Evolutionary conservation across 495 filamentous ascomycete species (phyloP).

Genomic region (Glarea lozoyensis): DNA sequence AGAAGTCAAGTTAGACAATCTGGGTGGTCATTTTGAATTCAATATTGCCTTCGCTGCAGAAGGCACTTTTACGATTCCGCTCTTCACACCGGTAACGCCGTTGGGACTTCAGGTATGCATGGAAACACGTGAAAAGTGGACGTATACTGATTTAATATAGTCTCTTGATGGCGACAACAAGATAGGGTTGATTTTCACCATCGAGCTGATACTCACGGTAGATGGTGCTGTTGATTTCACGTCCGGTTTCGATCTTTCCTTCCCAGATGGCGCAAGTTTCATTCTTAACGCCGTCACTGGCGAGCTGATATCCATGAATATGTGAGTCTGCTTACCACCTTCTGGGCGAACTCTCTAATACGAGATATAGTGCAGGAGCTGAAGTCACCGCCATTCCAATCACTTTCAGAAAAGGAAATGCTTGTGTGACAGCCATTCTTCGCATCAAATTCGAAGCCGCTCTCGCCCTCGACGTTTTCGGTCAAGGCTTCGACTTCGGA

Average conservation of each 20-base stretch:
- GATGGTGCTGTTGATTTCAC: slow-evolving; percentile 1
- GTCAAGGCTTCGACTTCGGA: slow-evolving; percentile 1
- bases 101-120: background rate
- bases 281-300: background rate
- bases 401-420: background rate
- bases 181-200: slow-evolving; percentile 1
- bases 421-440: background rate
- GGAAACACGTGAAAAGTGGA: too few species aligned
- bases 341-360: background rate
- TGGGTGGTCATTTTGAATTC: slow-evolving; percentile 3
- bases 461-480: background rate
- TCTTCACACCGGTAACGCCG: slow-evolving; percentile 1
- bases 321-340: slow-evolving; percentile 1
- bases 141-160: background rate
- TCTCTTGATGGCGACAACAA: background rate
- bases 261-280: slow-evolving; percentile 3
- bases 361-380: background rate
- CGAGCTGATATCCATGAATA: slow-evolving; percentile 1
- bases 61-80: background rate
- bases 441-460: background rate
- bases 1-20: background rate
- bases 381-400: slow-evolving; percentile 3
- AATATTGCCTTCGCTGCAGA: background rate
- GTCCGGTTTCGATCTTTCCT: slow-evolving; percentile 2
- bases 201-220: background rate